Evolutionary conservation across 768 basidiomycete species (phyloP), one percentile per base, ranked within the genome.

Genomic region (Lactifluus echinatus): DNA sequence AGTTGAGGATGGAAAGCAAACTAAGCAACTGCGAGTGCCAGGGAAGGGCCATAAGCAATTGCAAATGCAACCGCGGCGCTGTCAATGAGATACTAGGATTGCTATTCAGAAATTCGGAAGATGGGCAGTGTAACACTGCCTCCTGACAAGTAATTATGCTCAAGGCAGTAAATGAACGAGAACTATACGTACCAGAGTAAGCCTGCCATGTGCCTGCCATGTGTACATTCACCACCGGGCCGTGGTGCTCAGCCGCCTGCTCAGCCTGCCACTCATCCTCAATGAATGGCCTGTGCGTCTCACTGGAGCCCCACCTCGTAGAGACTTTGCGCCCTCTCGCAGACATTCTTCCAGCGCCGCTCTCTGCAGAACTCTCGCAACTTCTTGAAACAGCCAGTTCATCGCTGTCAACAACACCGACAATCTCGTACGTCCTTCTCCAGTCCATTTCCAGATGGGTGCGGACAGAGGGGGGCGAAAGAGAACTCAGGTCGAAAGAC

Each of bases 401-500:
- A 12, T 31, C 39, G 23, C 43, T 17, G 17, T 19, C 36, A 28
- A n/a, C n/a, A 23, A 31, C 42, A 21, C 46, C 48, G n/a, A 73
- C 77, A 39, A 81, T 93, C 53, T 80, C 86, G 0, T 85, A 91
- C 69, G 66, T 72, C 6, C 67, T 83, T 42, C 74, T 91, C 40
- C 73, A 71, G 8, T 69, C 75, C 29, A 73, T 87, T 47, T 87
- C 89, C 0, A 74, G 74, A 68, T 92, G 89, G 89, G 70, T 84
- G 15, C 80, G 82, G 43, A 77, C 85, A 28, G 63, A 72, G 4
- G 69, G 71, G 45, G 87, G 82, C 7, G 66, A 62, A 34, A 55
- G 56, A 0, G 65, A 70, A 3, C 67, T 80, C 21, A 60, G 66
- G 12, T 63, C 67, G 48, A 72, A 80, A 50, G 64, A 72, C 6